These are phyloP conservation scores for Didymosphaeria variabile DNA, from an alignment of 2,329 filamentous ascomycete species.

Conservation along the genomic window DNA sequence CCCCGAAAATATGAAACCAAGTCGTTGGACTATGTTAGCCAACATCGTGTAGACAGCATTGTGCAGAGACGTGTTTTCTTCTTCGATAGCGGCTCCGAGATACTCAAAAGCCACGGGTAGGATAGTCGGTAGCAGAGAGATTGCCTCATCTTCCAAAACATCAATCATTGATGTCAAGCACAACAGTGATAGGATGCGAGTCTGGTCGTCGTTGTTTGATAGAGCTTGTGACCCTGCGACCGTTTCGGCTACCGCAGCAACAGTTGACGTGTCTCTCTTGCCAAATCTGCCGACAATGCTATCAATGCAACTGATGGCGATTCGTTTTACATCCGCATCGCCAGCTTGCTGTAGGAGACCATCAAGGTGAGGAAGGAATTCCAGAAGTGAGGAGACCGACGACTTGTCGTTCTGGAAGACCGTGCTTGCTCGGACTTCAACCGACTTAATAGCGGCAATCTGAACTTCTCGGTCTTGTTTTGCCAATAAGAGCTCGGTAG, in stretches of 20 bases:
- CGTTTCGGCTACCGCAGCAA: constrained; percentile 77
- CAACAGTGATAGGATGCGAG: constrained; percentile 84
- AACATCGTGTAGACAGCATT: constrained; percentile 85
- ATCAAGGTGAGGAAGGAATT: constrained; percentile 81
- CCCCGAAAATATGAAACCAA: constrained; percentile 89
- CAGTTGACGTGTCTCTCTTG: constrained; percentile 83
- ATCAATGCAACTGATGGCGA: constrained; percentile 88
- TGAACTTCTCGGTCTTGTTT: constrained; percentile 76
- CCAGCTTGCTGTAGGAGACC: constrained; percentile 76
- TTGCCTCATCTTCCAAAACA: constrained; percentile 84
- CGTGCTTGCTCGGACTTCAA: constrained; percentile 80
- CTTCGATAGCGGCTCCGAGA: constrained; percentile 69
- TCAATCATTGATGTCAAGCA: constrained; percentile 91
- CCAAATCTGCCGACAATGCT: constrained; percentile 95
- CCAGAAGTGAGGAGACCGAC: constrained; percentile 75
- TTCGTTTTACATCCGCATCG: constrained; percentile 80
- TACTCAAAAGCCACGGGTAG: constrained; percentile 77
- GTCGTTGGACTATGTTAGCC: constrained; percentile 78
- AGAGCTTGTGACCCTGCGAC: constrained; percentile 81
- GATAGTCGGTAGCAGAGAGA: constrained; percentile 80
- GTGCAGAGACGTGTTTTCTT: constrained; percentile 70
- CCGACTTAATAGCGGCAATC: constrained; percentile 74
- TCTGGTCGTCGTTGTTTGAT: constrained; percentile 73
- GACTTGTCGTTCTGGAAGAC: constrained; percentile 73
- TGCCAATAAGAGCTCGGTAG: constrained; percentile 82